These are phyloP conservation scores for Solanum bulbocastanum DNA, from an alignment of 257 asterid genomes.

Conservation along the genomic window DNA sequence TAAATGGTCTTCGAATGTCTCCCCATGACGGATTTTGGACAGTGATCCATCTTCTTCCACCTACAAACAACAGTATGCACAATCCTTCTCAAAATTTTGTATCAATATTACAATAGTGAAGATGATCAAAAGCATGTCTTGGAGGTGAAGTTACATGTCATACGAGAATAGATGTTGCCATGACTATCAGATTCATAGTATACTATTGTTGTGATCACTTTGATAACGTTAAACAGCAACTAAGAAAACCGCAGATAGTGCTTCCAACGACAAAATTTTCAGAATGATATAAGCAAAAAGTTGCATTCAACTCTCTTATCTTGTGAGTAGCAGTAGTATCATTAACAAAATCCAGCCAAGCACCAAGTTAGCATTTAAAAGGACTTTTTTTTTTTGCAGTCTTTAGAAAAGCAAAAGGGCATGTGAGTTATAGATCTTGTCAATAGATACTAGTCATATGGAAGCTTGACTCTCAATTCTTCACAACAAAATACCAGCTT, in stretches of 20 bases:
- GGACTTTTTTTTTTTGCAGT: background rate
- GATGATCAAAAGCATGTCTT: background rate
- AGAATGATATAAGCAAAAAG: background rate
- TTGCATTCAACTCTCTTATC: background rate
- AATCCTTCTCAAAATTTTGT: background rate
- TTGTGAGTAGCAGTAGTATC: background rate
- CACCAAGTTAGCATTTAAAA: background rate
- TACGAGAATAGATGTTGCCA: background rate
- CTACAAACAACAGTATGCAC: conserved; percentile 15
- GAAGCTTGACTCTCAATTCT: background rate
- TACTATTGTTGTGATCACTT: background rate
- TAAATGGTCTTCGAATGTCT: conserved; percentile 78
- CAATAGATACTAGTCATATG: background rate
- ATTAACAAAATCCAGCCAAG: background rate
- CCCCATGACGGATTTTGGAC: conserved; percentile 73
- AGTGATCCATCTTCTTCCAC: conserved; percentile 79
- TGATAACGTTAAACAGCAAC: background rate
- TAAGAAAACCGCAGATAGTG: background rate
- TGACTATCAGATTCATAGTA: background rate
- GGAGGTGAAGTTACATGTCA: background rate
- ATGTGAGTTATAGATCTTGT: background rate
- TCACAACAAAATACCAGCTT: background rate
- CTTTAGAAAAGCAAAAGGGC: background rate
- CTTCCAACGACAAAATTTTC: background rate
- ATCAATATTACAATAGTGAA: background rate